A percentile compares a stretch with the other conserved stretches of the same genome.
Evolutionary conservation across 1,284 basidiomycete genomes (phyloP).

Genomic region (Austroboletus rostrupii): DNA sequence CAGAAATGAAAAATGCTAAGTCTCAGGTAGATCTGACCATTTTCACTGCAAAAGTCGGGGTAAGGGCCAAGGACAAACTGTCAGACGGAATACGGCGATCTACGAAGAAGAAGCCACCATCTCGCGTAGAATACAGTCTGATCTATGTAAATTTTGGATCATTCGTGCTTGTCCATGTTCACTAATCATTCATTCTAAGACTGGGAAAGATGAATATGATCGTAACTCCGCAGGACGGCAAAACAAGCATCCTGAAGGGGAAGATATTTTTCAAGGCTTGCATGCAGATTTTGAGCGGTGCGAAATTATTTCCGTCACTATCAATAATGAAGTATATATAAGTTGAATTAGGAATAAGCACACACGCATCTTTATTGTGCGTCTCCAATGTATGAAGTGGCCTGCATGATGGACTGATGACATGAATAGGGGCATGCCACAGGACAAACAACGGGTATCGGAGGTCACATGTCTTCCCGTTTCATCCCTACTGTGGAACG

Average conservation of each 20-base stretch:
- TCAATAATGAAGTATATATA: constrained; percentile 10
- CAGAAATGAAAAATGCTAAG: neutral
- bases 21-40: constrained; percentile 68
- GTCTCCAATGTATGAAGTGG: neutral
- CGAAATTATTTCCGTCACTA: constrained; percentile 16
- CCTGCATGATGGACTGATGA: neutral
- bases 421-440: constrained; percentile 70
- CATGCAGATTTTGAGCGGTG: constrained; percentile 80
- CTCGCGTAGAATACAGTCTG: constrained; percentile 72
- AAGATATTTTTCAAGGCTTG: constrained; percentile 78
- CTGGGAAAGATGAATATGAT: constrained; percentile 85
- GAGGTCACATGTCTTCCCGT: constrained; percentile 86
- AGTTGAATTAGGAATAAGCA: constrained; percentile 47
- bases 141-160: constrained; percentile 66
- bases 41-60: constrained; percentile 78
- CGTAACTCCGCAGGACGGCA: constrained; percentile 66
- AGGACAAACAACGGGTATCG: constrained; percentile 90
- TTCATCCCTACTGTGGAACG: constrained; percentile 98
- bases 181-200: constrained; percentile 41
- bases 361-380: constrained; percentile 69
- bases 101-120: constrained; percentile 93
- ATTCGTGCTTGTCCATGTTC: neutral
- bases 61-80: constrained; percentile 73
- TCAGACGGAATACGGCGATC: constrained; percentile 81
- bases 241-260: constrained; percentile 60